These are phyloP conservation scores for Euphorbia celastroides DNA, from an alignment of 441 rosid species.

Conservation along the genomic window DNA sequence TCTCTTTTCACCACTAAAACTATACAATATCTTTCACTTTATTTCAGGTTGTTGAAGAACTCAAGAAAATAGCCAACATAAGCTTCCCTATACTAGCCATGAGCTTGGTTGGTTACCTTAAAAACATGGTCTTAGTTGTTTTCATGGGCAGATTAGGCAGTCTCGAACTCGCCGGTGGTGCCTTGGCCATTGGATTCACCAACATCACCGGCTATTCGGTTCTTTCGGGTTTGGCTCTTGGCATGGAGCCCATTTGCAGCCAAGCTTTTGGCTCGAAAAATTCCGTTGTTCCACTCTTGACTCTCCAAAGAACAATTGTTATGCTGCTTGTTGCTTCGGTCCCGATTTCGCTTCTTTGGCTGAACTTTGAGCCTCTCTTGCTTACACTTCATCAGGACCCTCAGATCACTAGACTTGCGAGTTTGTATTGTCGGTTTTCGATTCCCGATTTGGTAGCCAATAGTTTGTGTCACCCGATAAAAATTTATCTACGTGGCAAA, in stretches of 20 bases:
- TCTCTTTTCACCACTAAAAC: background rate
- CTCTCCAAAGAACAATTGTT: slow-evolving; percentile 52
- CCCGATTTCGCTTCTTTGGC: slow-evolving; percentile 65
- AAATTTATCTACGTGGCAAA: slow-evolving; percentile 73
- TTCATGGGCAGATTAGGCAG: slow-evolving; percentile 84
- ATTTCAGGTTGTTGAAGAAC: slow-evolving; percentile 62
- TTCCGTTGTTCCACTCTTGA: slow-evolving; percentile 36
- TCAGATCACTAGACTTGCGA: slow-evolving; percentile 57
- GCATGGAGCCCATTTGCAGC: slow-evolving; percentile 86
- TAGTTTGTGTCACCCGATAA: slow-evolving; percentile 66
- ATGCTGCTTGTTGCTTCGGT: slow-evolving; percentile 53
- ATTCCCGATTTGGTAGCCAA: slow-evolving; percentile 76
- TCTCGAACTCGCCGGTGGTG: slow-evolving; percentile 86
- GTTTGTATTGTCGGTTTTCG: slow-evolving; percentile 56
- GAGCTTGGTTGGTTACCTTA: slow-evolving; percentile 63
- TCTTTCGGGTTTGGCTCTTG: slow-evolving; percentile 74
- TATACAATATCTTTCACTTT: background rate
- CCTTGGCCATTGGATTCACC: slow-evolving; percentile 80
- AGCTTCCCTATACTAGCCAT: slow-evolving; percentile 72
- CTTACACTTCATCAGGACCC: slow-evolving; percentile 55
- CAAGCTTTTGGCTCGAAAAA: slow-evolving; percentile 84
- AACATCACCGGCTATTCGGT: slow-evolving; percentile 91
- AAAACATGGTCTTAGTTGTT: slow-evolving; percentile 63
- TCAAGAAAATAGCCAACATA: slow-evolving; percentile 56
- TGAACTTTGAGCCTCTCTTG: slow-evolving; percentile 63